Evolutionary conservation across 2,329 filamentous ascomycete genomes (phyloP).

Genomic region (Aspergillus sergii): DNA sequence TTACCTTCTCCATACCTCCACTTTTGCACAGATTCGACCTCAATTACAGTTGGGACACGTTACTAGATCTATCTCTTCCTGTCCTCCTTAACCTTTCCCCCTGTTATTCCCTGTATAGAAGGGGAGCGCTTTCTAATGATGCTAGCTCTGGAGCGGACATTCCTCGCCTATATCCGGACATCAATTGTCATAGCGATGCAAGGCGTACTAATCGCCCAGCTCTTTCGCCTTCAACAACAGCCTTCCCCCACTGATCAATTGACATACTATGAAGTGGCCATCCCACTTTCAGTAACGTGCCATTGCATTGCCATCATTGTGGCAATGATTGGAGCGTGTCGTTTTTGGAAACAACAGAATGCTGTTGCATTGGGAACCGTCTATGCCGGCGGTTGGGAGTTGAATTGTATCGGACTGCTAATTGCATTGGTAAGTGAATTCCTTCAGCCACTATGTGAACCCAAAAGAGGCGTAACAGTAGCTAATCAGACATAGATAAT

Average conservation of each 20-base stretch:
- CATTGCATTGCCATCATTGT: constrained; percentile 56
- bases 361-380: constrained; percentile 61
- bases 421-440: constrained; percentile 51
- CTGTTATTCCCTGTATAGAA: neutral
- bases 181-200: constrained; percentile 69
- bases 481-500: constrained; percentile 14
- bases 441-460: too few relatives aligned
- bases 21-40: neutral
- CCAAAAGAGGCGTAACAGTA: neutral
- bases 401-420: constrained; percentile 52
- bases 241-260: constrained; percentile 40
- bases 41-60: neutral
- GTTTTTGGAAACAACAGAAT: constrained; percentile 64
- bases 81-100: neutral
- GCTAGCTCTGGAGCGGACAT: constrained; percentile 72
- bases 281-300: constrained; percentile 56
- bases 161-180: constrained; percentile 72
- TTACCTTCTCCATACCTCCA: neutral
- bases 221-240: constrained; percentile 60
- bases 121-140: neutral
- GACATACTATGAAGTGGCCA: constrained; percentile 63
- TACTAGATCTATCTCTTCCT: neutral
- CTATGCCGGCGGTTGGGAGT: constrained; percentile 61
- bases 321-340: constrained; percentile 56
- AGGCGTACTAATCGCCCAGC: constrained; percentile 66